A percentile compares a stretch with the other conserved stretches of the same genome.
These are phyloP conservation scores for Coemansia sp. DNA, from an alignment of 192 early-diverging fungal species.

Conservation along the genomic window DNA sequence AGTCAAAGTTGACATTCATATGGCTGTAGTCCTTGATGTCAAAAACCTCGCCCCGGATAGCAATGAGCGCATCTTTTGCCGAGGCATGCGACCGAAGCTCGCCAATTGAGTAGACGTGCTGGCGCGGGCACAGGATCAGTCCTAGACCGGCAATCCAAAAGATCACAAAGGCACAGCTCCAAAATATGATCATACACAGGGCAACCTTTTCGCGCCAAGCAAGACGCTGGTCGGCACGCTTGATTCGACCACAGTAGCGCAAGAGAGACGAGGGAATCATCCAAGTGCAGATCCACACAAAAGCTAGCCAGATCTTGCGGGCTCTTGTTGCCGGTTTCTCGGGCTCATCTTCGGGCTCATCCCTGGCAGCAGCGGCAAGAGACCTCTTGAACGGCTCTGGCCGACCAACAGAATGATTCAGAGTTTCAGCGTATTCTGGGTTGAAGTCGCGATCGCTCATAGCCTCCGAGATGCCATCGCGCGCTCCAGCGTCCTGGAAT, in stretches of 20 bases:
- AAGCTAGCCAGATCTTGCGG: slow-evolving; percentile 49
- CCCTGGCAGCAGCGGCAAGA: slow-evolving; percentile 31
- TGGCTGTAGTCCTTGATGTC: slow-evolving; percentile 65
- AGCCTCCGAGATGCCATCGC: slow-evolving; percentile 42
- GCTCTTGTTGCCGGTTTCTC: slow-evolving; percentile 55
- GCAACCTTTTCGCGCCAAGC: slow-evolving; percentile 99
- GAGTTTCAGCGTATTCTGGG: slow-evolving; percentile 23
- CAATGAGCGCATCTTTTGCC: slow-evolving; percentile 58
- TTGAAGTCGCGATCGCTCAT: slow-evolving; percentile 40
- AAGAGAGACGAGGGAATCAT: slow-evolving; percentile 73
- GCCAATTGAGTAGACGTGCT: slow-evolving; percentile 66
- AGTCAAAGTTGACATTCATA: slow-evolving; percentile 53
- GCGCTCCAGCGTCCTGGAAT: slow-evolving; percentile 52
- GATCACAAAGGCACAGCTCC: slow-evolving; percentile 74
- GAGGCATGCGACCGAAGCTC: slow-evolving; percentile 62
- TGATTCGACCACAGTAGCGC: slow-evolving; percentile 72
- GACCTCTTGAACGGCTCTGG: slow-evolving; percentile 28
- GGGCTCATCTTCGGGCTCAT: slow-evolving; percentile 45
- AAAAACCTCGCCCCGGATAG: slow-evolving; percentile 83
- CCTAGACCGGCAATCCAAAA: slow-evolving; percentile 83
- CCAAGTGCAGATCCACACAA: slow-evolving; percentile 50
- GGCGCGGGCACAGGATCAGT: slow-evolving; percentile 70
- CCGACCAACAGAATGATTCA: slow-evolving; percentile 10
- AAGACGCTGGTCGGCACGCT: slow-evolving; percentile 73
- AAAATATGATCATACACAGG: slow-evolving; percentile 79